Percentiles rank a stretch among this genome's conserved stretches.
Evolutionary conservation across 73 alveolate genomes (phyloP).

Genomic region (Stentor coeruleus): DNA sequence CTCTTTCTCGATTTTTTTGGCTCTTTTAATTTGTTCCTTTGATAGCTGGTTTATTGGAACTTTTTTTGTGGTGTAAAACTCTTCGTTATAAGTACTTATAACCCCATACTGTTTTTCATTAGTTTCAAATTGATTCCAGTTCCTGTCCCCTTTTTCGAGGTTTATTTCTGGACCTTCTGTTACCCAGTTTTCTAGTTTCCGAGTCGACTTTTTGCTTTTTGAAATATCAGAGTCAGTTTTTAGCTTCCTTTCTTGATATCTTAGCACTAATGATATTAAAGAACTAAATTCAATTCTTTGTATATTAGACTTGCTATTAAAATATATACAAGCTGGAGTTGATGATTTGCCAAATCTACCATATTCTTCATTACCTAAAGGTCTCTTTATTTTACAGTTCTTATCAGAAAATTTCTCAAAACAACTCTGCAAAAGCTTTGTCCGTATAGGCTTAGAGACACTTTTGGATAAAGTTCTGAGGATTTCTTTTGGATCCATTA

Average conservation of each 20-base stretch:
- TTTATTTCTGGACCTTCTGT: neutral
- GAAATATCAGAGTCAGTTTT: conserved; percentile 17
- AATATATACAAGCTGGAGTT: neutral
- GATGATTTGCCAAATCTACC: neutral
- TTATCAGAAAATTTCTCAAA: neutral
- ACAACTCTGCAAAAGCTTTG: no score
- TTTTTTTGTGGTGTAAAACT: neutral
- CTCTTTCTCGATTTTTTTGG: conserved; percentile 5
- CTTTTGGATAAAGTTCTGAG: no score
- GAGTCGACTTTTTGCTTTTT: neutral
- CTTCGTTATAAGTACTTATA: conserved; percentile 5
- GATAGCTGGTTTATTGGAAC: neutral
- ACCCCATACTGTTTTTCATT: conserved; percentile 6
- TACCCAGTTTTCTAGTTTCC: neutral
- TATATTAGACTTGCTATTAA: neutral
- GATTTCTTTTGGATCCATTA: no score
- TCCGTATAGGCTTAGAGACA: no score
- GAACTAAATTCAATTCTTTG: neutral
- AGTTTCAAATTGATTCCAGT: conserved; percentile 15
- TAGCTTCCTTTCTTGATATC: neutral
- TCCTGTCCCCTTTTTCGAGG: neutral
- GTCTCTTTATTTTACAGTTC: neutral
- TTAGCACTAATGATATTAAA: neutral
- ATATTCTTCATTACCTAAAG: neutral
- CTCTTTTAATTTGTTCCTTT: conserved; percentile 7